Conservation (phyloP, 2,329 filamentous ascomycete species). For the Curvularia eragrostidis region DNA sequence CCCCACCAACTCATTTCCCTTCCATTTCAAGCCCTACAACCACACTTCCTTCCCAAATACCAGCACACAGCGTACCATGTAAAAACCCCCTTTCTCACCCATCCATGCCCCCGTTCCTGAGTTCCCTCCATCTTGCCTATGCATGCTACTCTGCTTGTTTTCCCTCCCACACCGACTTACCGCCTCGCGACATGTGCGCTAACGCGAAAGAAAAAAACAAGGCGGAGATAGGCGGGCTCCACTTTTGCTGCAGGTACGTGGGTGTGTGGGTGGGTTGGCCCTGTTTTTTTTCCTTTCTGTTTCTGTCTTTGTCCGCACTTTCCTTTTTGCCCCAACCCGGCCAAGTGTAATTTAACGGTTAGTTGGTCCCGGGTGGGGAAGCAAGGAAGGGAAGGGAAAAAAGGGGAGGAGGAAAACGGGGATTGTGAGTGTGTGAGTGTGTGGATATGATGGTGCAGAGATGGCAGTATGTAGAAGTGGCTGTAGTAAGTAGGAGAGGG, state of each 20-base stretch:
- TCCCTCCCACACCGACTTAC: too few species aligned
- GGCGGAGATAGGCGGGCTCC: neutral
- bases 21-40: neutral
- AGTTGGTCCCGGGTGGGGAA: neutral
- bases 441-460: neutral
- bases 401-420: neutral
- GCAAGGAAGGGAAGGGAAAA: too few species aligned
- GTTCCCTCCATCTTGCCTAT: too few species aligned
- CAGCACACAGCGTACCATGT: too few species aligned
- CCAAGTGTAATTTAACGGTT: neutral
- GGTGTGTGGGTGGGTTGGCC: neutral
- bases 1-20: neutral
- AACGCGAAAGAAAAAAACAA: neutral
- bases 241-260: slow-evolving; percentile 1
- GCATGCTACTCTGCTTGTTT: too few species aligned
- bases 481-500: too few species aligned
- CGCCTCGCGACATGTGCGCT: too few species aligned
- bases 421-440: neutral
- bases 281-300: neutral
- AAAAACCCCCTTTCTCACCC: too few species aligned
- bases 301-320: neutral
- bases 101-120: too few species aligned
- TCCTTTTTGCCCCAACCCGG: neutral
- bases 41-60: too few species aligned
- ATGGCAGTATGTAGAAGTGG: too few species aligned